Percentiles rank a stretch among this genome's conserved stretches.
Evolutionary conservation across 2,329 filamentous ascomycete species (phyloP).

Genomic region (Zalaria sp.): DNA sequence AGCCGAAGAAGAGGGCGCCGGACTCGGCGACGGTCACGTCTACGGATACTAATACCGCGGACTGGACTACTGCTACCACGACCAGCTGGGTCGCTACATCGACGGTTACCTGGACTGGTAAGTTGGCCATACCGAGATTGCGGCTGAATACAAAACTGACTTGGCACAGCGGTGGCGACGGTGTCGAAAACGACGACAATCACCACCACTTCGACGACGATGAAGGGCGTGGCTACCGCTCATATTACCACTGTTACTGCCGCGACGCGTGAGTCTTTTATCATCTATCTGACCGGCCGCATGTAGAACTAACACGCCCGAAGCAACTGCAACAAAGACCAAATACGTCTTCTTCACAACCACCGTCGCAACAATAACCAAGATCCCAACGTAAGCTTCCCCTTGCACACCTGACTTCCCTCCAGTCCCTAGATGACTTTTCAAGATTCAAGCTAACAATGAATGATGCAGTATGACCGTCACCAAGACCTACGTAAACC

Average conservation of each 20-base stretch:
- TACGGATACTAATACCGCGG: slow-evolving; percentile 15
- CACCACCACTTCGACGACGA: slow-evolving; percentile 3
- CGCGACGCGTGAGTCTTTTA: slow-evolving; percentile 2
- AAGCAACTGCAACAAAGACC: slow-evolving; percentile 7
- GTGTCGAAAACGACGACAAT: slow-evolving; percentile 1
- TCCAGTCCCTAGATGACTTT: background rate
- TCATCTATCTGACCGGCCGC: background rate
- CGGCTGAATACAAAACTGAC: no score
- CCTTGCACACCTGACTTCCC: background rate
- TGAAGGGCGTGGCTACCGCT: slow-evolving; percentile 4
- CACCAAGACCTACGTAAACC: slow-evolving; percentile 4
- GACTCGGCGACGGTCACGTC: slow-evolving; percentile 18
- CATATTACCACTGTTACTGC: slow-evolving; percentile 6
- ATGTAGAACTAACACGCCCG: background rate
- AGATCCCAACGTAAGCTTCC: background rate
- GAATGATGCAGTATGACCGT: slow-evolving; percentile 5
- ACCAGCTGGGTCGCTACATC: slow-evolving; percentile 2
- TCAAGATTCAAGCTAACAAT: background rate
- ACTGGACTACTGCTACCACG: slow-evolving; percentile 12
- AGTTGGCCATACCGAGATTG: slow-evolving; percentile 1
- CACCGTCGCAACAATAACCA: slow-evolving; percentile 5
- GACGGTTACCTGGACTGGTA: background rate
- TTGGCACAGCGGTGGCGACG: slow-evolving; percentile 3
- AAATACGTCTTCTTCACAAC: slow-evolving; percentile 5
- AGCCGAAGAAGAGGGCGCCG: slow-evolving; percentile 15